Conservation (phyloP, 768 basidiomycete genomes). For the Boletus rex-veris region DNA sequence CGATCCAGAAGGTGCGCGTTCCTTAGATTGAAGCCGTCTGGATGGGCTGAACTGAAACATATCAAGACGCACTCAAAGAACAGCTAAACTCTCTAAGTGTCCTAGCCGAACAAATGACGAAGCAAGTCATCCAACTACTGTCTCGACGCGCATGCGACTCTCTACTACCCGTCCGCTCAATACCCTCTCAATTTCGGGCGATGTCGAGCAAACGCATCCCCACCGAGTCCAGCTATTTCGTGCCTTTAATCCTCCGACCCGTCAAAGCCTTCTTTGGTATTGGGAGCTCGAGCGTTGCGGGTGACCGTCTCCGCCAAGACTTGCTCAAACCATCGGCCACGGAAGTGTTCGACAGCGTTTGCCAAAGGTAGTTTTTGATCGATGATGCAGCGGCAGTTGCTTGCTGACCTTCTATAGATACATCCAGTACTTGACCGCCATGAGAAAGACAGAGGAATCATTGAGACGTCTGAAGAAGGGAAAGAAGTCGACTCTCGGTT, state of each 20-base stretch:
- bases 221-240: conserved; percentile 83
- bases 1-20: conserved; percentile 49
- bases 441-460: conserved; percentile 92
- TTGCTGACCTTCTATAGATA: conserved; percentile 48
- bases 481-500: conserved; percentile 72
- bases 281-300: conserved; percentile 55
- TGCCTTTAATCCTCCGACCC: conserved; percentile 76
- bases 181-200: conserved; percentile 88
- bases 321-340: conserved; percentile 49
- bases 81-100: conserved; percentile 47
- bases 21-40: not conserved
- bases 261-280: conserved; percentile 70
- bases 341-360: conserved; percentile 69
- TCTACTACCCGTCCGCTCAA: conserved; percentile 78
- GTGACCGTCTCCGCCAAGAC: conserved; percentile 52
- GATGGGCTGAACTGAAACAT: not conserved
- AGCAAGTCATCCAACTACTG: conserved; percentile 66
- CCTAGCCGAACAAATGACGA: conserved; percentile 56
- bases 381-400: not conserved
- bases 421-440: conserved; percentile 70
- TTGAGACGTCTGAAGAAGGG: conserved; percentile 83
- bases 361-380: conserved; percentile 48
- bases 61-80: conserved; percentile 52
- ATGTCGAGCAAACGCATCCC: conserved; percentile 72
- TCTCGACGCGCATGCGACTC: conserved; percentile 81